Base-by-base conservation (phyloP, 1,139 yeast species). In the Pichia sp. region DNA sequence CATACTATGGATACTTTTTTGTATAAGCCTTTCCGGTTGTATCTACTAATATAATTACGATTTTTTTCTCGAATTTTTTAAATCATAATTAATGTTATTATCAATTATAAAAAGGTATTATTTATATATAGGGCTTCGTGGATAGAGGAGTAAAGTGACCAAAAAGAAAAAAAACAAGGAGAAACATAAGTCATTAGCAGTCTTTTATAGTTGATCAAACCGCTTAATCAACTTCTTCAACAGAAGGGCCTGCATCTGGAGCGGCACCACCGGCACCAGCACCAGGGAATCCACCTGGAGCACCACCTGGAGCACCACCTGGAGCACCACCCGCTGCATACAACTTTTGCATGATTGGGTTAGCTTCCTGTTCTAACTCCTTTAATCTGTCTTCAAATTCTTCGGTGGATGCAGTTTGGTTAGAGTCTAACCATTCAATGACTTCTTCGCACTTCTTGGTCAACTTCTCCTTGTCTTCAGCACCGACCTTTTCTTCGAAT, bases 191-290 rank as follows among this genome's bases (percentile, higher is more conserved):
- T 46, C 49, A 34, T 46, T 46, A 32, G 34, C 23, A 19, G 23
- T 19, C 26, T 19, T 45, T 19, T 8, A 32, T 8, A 8, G 36
- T 10, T 15, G 19, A 44, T 38, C 11, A 34, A 23, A 19, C 16
- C 46, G 55, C 51, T 70, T 74, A 84, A 69, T 84, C 89, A 65
- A 84, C 88, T 72, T 84, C 89, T 72, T 84, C 89, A 55, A 84
- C 88, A 54, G 88, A 82, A 69, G 88, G 88, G 52, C 87, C 88
- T 49, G 71, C 75, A 53, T 72, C 59, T 47, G 78, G 74, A 55
- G 74, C 73, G 44, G 69, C 75, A 54, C 72, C 74, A 46, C 70
- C 68, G 57, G 67, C 47, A 19, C 55, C 57, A 4, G 54, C 55
- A 67, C 55, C 58, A 16, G 52, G 47, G 47, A 45, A 45, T 8